Conservation (phyloP, 768 basidiomycete species). For the Leccinum broughii region DNA sequence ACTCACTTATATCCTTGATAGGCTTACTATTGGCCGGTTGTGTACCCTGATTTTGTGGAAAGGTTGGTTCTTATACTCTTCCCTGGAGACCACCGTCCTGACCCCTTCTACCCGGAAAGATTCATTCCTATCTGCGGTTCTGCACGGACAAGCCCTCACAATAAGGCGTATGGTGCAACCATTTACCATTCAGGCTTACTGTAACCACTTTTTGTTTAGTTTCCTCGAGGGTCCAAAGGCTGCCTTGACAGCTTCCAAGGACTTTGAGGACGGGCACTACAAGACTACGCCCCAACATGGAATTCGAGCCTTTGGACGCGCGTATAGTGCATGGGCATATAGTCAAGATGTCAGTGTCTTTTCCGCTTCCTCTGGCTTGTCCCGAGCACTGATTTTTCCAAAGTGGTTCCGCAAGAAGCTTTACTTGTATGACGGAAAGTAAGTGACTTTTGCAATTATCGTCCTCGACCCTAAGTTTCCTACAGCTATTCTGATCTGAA, state of each 20-base stretch:
- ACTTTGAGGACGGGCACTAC: slow-evolving; percentile 57
- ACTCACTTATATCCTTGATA: slow-evolving; percentile 17
- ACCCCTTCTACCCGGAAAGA: slow-evolving; percentile 22
- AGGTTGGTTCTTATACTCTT: slow-evolving; percentile 30
- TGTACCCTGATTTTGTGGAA: slow-evolving; percentile 57
- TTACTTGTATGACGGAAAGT: slow-evolving; percentile 45
- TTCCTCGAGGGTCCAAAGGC: slow-evolving; percentile 63
- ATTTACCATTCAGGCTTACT: background rate
- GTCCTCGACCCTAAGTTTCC: background rate
- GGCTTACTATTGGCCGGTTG: slow-evolving; percentile 58
- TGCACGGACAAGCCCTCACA: slow-evolving; percentile 57
- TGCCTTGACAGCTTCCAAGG: slow-evolving; percentile 52
- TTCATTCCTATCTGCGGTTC: slow-evolving; percentile 49
- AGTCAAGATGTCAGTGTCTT: slow-evolving; percentile 48
- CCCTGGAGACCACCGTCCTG: background rate
- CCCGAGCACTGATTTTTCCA: background rate
- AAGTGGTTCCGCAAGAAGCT: slow-evolving; percentile 58
- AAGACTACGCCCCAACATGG: slow-evolving; percentile 47
- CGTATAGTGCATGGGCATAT: slow-evolving; percentile 61
- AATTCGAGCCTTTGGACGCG: slow-evolving; percentile 57
- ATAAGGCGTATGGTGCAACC: slow-evolving; percentile 46
- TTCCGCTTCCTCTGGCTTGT: background rate
- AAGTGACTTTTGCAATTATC: slow-evolving; percentile 13
- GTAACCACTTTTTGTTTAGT: slow-evolving; percentile 33
- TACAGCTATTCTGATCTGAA: slow-evolving; percentile 48